Evolutionary conservation across 805 yeast species (phyloP).

Genomic region (Clavispora asparagi): DNA sequence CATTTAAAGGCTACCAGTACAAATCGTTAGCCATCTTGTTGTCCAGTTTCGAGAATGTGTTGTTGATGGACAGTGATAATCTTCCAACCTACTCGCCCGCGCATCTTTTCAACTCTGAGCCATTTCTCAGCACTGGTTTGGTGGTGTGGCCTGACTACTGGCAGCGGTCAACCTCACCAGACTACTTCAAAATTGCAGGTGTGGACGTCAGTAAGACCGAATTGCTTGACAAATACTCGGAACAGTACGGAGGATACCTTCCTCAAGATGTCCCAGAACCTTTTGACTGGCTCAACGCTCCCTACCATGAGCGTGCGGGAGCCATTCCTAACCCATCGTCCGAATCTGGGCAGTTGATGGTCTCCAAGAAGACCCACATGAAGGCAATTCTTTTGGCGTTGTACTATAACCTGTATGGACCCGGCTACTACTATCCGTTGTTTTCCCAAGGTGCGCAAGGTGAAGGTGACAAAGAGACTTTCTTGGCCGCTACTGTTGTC

Average conservation of each 20-base stretch:
- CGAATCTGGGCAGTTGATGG: slow-evolving; percentile 63
- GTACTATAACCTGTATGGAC: slow-evolving; percentile 58
- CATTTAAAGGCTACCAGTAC: slow-evolving; percentile 41
- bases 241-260: slow-evolving; percentile 13
- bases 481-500: slow-evolving; percentile 61
- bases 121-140: slow-evolving; percentile 50
- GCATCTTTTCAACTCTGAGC: slow-evolving; percentile 48
- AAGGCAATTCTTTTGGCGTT: slow-evolving; percentile 53
- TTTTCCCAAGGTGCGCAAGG: slow-evolving; percentile 49
- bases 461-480: slow-evolving; percentile 82
- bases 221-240: slow-evolving; percentile 30
- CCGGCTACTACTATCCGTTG: slow-evolving; percentile 36
- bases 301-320: slow-evolving; percentile 62
- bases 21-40: slow-evolving; percentile 37
- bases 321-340: slow-evolving; percentile 66
- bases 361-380: slow-evolving; percentile 55
- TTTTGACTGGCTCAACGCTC: slow-evolving; percentile 19
- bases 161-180: slow-evolving; percentile 78
- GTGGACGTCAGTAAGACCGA: slow-evolving; percentile 26
- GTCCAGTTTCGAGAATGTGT: slow-evolving; percentile 59
- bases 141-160: slow-evolving; percentile 86
- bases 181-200: slow-evolving; percentile 64
- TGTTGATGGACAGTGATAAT: slow-evolving; percentile 73
- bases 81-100: slow-evolving; percentile 66
- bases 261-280: slow-evolving; percentile 2